Percentiles rank a stretch among this genome's conserved stretches.
These are phyloP conservation scores for Amanita pseudoporphyria DNA, from an alignment of 768 basidiomycete genomes.

Conservation along the genomic window DNA sequence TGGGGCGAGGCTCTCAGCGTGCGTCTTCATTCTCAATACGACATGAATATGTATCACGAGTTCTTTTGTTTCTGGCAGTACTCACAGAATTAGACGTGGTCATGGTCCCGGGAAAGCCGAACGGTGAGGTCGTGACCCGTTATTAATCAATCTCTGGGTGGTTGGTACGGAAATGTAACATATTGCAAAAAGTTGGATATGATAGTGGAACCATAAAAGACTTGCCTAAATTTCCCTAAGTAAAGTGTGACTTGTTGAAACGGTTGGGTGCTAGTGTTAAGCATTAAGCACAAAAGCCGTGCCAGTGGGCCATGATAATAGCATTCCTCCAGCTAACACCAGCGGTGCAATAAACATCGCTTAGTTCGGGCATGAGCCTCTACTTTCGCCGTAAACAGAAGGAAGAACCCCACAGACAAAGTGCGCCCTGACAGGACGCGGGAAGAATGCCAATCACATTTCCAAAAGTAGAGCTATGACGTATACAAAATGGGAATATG, in stretches of 20 bases:
- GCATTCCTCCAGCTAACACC: conserved; percentile 74
- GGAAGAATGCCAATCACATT: no score
- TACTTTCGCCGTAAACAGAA: no score
- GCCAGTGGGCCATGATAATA: conserved; percentile 91
- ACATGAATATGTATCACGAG: no score
- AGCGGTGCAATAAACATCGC: conserved; percentile 82
- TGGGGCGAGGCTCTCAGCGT: no score
- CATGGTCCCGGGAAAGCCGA: conserved; percentile 73
- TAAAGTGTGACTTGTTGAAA: conserved; percentile 69
- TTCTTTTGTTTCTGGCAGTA: no score
- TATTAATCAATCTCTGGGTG: conserved; percentile 7
- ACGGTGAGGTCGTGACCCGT: conserved; percentile 79
- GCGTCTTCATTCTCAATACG: conserved; percentile 31
- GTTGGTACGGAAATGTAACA: conserved; percentile 17
- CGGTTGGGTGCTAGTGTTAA: conserved; percentile 65
- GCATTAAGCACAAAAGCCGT: conserved; percentile 82
- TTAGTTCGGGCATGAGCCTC: no score
- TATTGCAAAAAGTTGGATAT: conserved; percentile 76
- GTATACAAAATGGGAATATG: no score
- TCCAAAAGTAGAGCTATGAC: no score
- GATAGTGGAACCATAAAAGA: conserved; percentile 59
- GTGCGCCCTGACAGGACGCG: no score
- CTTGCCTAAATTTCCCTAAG: conserved; percentile 54
- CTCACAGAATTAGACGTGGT: conserved; percentile 80
- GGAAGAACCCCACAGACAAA: no score